These are phyloP conservation scores for Yarrowia yakushimensis DNA, from an alignment of 805 yeast species.

Conservation along the genomic window DNA sequence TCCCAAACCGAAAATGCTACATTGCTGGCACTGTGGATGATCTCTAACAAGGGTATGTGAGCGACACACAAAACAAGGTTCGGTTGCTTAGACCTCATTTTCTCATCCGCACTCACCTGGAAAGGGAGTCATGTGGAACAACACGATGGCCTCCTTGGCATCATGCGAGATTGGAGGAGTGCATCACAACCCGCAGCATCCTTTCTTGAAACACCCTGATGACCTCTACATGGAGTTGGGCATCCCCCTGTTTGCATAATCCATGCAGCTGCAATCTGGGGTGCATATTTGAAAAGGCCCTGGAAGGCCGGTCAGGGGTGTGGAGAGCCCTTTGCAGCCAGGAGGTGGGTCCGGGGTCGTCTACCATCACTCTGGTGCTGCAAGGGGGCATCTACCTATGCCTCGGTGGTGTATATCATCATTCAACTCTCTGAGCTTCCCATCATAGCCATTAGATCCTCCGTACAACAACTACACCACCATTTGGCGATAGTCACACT, in stretches of 20 bases:
- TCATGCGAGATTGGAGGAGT: not conserved
- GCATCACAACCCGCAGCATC: not conserved
- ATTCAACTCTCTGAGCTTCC: no score
- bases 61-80: not conserved
- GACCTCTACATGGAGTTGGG: not conserved
- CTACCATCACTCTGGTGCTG: no score
- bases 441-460: no score
- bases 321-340: not conserved
- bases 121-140: not conserved
- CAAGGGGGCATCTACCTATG: no score
- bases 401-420: no score
- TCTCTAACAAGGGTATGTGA: constrained; percentile 5
- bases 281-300: not conserved
- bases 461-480: not conserved
- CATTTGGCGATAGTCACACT: no score
- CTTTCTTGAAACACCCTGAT: not conserved
- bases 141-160: not conserved
- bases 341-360: not conserved
- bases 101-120: not conserved
- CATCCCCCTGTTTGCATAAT: not conserved
- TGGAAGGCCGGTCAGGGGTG: not conserved
- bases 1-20: constrained; percentile 11
- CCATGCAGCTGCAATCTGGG: constrained; percentile 5
- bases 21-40: constrained; percentile 5
- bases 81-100: not conserved